Evolutionary conservation across 1,284 basidiomycete species (phyloP).

Genomic region (Cutaneotrichosporon dermatis): DNA sequence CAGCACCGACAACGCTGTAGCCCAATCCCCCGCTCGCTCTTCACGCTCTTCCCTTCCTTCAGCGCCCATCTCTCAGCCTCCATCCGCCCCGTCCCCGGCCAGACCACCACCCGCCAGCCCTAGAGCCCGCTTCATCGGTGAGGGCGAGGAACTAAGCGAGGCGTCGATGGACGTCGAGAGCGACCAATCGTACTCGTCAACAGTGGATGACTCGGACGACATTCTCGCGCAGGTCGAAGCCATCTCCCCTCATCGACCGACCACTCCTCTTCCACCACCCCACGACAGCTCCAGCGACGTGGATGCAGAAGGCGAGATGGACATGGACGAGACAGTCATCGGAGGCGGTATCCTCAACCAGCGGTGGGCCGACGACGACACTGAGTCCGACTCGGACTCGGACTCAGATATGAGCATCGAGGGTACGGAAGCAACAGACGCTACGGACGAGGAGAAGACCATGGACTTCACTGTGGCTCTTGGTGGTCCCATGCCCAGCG

Average conservation of each 20-base stretch:
- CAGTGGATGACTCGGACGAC: constrained; percentile 16
- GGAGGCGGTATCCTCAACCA: constrained; percentile 35
- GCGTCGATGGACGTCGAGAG: constrained; percentile 56
- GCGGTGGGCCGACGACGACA: constrained; percentile 10
- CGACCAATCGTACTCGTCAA: constrained; percentile 22
- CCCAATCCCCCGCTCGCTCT: constrained; percentile 10
- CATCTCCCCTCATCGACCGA: constrained; percentile 3
- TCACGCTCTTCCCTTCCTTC: constrained; percentile 2
- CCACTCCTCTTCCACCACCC: not conserved
- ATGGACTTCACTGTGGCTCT: constrained; percentile 51
- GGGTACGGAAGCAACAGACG: constrained; percentile 23
- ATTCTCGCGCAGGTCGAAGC: constrained; percentile 8
- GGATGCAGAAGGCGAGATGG: constrained; percentile 35
- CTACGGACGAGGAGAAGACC: constrained; percentile 44
- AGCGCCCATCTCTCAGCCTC: constrained; percentile 15
- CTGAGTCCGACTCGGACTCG: constrained; percentile 15
- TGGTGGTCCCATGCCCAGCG: constrained; percentile 42
- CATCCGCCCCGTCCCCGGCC: constrained; percentile 47
- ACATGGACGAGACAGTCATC: constrained; percentile 47
- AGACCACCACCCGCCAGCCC: constrained; percentile 8
- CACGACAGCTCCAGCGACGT: constrained; percentile 19
- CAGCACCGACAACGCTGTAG: too few relatives aligned
- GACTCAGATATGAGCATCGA: constrained; percentile 20
- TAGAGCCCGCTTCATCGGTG: constrained; percentile 23
- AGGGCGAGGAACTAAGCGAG: constrained; percentile 55